Evolutionary conservation across 1,284 basidiomycete genomes (phyloP).

Genomic region (Megacollybia platyphylla): DNA sequence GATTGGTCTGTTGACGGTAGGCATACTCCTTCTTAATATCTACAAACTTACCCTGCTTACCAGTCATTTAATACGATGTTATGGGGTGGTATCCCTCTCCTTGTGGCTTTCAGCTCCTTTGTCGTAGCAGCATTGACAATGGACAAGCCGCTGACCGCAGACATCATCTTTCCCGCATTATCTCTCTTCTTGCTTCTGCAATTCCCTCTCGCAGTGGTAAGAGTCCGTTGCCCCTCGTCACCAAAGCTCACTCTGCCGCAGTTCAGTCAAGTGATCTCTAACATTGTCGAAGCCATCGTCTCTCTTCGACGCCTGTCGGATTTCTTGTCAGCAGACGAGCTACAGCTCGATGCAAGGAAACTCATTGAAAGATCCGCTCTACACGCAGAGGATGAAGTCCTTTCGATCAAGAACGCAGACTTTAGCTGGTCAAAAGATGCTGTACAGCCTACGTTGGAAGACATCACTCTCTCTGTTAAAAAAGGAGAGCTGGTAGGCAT

Average conservation of each 20-base stretch:
- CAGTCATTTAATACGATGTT: conserved; percentile 49
- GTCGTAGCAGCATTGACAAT: conserved; percentile 68
- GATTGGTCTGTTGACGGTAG: conserved; percentile 64
- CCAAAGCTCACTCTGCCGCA: conserved; percentile 13
- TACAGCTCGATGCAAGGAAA: conserved; percentile 65
- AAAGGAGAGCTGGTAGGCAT: conserved; percentile 86
- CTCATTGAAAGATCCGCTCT: conserved; percentile 31
- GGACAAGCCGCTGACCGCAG: conserved; percentile 68
- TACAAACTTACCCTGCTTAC: conserved; percentile 1
- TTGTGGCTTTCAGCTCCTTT: conserved; percentile 86
- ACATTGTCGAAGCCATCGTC: conserved; percentile 77
- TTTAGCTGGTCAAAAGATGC: conserved; percentile 64
- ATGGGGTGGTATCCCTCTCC: conserved; percentile 58
- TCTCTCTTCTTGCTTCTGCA: conserved; percentile 85
- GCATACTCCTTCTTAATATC: conserved; percentile 10
- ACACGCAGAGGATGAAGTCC: conserved; percentile 39
- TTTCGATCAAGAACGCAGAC: conserved; percentile 63
- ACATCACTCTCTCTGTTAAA: conserved; percentile 62
- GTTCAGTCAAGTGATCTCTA: conserved; percentile 63
- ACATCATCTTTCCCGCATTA: conserved; percentile 91
- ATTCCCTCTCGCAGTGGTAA: conserved; percentile 80
- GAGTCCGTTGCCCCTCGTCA: conserved; percentile 5
- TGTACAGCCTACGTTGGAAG: conserved; percentile 56
- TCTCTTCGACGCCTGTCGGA: conserved; percentile 70
- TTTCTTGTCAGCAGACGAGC: conserved; percentile 72